These are phyloP conservation scores for Boletales sp. DNA, from an alignment of 768 basidiomycete genomes.

Conservation along the genomic window DNA sequence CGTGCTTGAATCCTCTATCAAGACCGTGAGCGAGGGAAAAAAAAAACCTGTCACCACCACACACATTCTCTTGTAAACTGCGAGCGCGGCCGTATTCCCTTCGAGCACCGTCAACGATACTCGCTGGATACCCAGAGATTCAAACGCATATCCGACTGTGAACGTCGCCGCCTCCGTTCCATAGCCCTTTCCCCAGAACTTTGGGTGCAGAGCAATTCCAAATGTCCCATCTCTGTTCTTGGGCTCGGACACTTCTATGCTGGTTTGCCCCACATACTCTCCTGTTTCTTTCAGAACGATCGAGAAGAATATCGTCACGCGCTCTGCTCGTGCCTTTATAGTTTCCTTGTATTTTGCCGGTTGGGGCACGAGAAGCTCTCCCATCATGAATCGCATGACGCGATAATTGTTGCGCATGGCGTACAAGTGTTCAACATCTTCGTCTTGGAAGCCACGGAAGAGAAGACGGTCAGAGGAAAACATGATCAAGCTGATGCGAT, in stretches of 20 bases:
- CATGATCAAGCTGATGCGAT: no score
- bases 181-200: conserved; percentile 34
- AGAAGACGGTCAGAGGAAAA: background rate
- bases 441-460: conserved; percentile 4
- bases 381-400: conserved; percentile 8
- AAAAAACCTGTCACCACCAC: background rate
- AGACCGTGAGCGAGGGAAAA: background rate
- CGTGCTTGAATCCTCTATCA: conserved; percentile 31
- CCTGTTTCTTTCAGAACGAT: conserved; percentile 3
- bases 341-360: conserved; percentile 4
- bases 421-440: conserved; percentile 3
- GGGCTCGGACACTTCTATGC: conserved; percentile 8
- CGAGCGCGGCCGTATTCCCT: conserved; percentile 8
- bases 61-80: conserved; percentile 23
- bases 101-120: conserved; percentile 23
- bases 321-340: conserved; percentile 7
- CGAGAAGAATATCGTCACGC: conserved; percentile 8
- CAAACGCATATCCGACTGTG: conserved; percentile 29
- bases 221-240: conserved; percentile 27
- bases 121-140: conserved; percentile 27
- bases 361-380: background rate
- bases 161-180: conserved; percentile 34
- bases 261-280: conserved; percentile 4
- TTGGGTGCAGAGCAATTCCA: conserved; percentile 16
- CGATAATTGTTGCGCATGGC: conserved; percentile 4